phyloP scores from a whole-genome alignment of 2,329 filamentous ascomycete species.

The Neonectria magnoliae region DNA sequence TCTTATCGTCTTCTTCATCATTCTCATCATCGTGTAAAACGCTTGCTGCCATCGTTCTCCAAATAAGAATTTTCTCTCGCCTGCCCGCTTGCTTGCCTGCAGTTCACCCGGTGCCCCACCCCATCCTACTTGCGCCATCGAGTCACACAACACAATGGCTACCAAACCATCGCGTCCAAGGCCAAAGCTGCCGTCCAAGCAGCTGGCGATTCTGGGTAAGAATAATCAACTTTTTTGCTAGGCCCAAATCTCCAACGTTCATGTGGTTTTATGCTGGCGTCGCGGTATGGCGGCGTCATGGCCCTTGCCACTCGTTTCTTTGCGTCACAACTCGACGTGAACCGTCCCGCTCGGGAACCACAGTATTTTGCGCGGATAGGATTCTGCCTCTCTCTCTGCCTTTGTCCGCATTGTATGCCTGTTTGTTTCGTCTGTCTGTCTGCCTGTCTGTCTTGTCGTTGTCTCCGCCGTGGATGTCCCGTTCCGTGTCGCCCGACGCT shows the following conservation, averaged over 20 bases:
- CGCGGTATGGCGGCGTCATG: not conserved
- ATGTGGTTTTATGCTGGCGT: not conserved
- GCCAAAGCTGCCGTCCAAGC: slow-evolving; percentile 77
- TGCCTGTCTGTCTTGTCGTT: slow-evolving; percentile 1
- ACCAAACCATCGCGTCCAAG: slow-evolving; percentile 37
- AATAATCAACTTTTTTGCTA: slow-evolving; percentile 6
- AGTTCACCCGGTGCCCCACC: slow-evolving; percentile 5
- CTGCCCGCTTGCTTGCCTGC: not conserved
- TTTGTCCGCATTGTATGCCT: not conserved
- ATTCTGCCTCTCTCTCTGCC: not conserved
- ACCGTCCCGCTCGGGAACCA: not conserved
- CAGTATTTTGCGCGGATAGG: not conserved
- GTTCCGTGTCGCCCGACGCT: slow-evolving; percentile 14
- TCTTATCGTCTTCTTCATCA: not conserved
- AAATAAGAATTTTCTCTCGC: slow-evolving; percentile 10
- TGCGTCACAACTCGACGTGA: not conserved
- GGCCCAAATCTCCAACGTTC: not conserved
- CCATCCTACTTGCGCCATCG: slow-evolving; percentile 17
- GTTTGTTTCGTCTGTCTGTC: not conserved
- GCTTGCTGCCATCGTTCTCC: slow-evolving; percentile 2
- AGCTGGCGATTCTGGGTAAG: slow-evolving; percentile 82
- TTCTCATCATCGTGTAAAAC: slow-evolving; percentile 4
- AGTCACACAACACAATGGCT: slow-evolving; percentile 33
- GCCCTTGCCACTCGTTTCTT: not conserved
- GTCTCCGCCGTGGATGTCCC: not conserved